Evolutionary conservation across 352 stramenopile genomes (phyloP).

Genomic region (Pythium brachiatum): DNA sequence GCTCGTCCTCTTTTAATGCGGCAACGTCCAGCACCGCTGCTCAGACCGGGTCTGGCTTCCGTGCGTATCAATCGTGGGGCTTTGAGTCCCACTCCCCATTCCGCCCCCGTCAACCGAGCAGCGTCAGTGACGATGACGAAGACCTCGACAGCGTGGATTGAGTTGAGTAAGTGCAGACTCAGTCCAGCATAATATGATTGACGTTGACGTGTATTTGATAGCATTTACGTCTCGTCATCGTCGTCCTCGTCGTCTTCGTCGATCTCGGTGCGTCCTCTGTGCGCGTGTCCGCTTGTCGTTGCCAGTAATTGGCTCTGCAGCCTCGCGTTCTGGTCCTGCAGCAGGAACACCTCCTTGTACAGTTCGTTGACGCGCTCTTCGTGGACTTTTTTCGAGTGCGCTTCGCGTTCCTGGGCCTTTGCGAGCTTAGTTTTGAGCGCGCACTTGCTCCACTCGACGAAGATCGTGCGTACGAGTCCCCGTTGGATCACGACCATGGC

Average conservation of each 20-base stretch:
- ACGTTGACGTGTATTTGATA: neutral
- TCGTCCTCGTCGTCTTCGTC: neutral
- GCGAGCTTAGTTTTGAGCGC: slow-evolving; percentile 26
- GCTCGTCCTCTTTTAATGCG: neutral
- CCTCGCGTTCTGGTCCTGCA: slow-evolving; percentile 30
- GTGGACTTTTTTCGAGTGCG: slow-evolving; percentile 25
- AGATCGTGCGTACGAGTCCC: slow-evolving; percentile 42
- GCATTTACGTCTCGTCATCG: slow-evolving; percentile 6
- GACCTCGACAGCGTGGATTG: slow-evolving; percentile 71
- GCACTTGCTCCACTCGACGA: slow-evolving; percentile 52
- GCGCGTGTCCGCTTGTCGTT: neutral
- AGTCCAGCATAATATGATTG: neutral
- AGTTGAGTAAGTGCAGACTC: neutral
- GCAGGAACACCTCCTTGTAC: slow-evolving; percentile 38
- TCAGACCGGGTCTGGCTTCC: neutral
- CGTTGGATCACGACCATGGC: slow-evolving; percentile 52
- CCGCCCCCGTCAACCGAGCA: slow-evolving; percentile 29
- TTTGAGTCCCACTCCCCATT: neutral
- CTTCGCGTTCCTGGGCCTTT: slow-evolving; percentile 11
- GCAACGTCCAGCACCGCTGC: neutral
- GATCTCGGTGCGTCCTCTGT: neutral
- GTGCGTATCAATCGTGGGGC: neutral
- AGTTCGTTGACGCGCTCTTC: slow-evolving; percentile 35
- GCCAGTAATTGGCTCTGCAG: slow-evolving; percentile 19
- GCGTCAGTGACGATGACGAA: slow-evolving; percentile 38